Evolutionary conservation across 1,284 basidiomycete species (phyloP), one percentile per base, ranked within the genome.

Genomic region (Cryptococcus sp.): DNA sequence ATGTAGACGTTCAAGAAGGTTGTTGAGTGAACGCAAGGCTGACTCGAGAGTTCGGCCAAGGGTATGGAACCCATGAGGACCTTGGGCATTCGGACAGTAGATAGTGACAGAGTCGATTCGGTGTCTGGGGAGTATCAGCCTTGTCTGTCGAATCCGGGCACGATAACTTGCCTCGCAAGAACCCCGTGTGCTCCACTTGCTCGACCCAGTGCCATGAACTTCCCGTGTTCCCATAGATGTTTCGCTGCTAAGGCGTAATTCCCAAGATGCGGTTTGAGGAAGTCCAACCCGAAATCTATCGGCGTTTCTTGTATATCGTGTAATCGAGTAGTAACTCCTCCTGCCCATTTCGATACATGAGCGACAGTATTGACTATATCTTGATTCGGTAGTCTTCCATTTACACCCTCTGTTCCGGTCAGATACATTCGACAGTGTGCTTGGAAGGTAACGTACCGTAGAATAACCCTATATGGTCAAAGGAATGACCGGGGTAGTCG

Each of bases 401-500:
- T 95, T 4, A 91, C 80, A 5, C 95, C 96, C 82, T 98, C 95
- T 95, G 66, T 4, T 43, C 4, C 4, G 44, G 11, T 41, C 10
- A 46, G 44, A 46, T 46, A 30, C 13, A 8, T 8, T 46, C 44
- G 11, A 10, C 10, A 41, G 14, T 4, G 36, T 31, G 32, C 38
- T 47, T 33, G 15, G 41, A n/a, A 37, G 45, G 32, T 5, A 46
- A 69, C 85, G 52, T 32, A 90, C 91, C 91, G 75, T 89, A 90
- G 76, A 90, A 95, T 10, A 98, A 78, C 3, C 91, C 91, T 2
- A 98, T 80, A 67, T 95, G 89, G 10, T 88, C 91, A 76, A 98
- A 97, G 0, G 93, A 97, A 74, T 98, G 95, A 1, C 90, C 88
- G 1, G 94, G 91, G 71, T 97, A 98, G 74, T 98, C 96, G 56